Conservation (phyloP, 257 asterid species). For the Eustoma russellianum region DNA sequence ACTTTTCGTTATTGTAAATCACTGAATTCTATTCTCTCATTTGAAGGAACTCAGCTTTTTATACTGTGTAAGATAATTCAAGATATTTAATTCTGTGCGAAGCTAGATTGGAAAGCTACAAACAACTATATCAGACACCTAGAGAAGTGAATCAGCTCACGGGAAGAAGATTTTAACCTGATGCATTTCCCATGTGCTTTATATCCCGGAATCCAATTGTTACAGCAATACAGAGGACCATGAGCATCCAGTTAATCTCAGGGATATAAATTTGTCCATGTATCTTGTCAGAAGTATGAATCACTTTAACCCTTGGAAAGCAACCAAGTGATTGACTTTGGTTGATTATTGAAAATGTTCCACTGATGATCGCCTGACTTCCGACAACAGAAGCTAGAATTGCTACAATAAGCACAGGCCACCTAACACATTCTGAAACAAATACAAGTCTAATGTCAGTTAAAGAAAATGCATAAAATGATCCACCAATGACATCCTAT, state of each 20-base stretch:
- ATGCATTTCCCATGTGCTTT: constrained; percentile 92
- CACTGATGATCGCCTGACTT: constrained; percentile 95
- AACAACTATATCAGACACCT: too few species aligned
- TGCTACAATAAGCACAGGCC: constrained; percentile 85
- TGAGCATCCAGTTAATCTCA: constrained; percentile 91
- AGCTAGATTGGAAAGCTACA: too few species aligned
- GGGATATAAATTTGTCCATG: constrained; percentile 98
- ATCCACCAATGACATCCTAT: too few species aligned
- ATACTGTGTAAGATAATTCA: not conserved
- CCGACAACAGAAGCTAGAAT: constrained; percentile 97
- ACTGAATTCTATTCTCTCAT: too few species aligned
- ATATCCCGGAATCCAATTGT: constrained; percentile 90
- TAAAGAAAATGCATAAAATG: too few species aligned
- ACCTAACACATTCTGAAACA: constrained; percentile 56
- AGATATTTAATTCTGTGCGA: too few species aligned
- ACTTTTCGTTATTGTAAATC: too few species aligned
- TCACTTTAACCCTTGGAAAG: constrained; percentile 90
- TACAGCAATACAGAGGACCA: constrained; percentile 94
- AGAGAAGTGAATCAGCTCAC: not conserved
- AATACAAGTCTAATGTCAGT: too few species aligned
- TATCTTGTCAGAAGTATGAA: constrained; percentile 77
- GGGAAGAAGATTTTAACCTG: constrained; percentile 34
- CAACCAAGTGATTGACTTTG: constrained; percentile 94
- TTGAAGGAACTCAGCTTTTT: too few species aligned
- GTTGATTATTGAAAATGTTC: constrained; percentile 94